Conservation (phyloP, 2,329 filamentous ascomycete genomes). For the Nannizzia gypsea region DNA sequence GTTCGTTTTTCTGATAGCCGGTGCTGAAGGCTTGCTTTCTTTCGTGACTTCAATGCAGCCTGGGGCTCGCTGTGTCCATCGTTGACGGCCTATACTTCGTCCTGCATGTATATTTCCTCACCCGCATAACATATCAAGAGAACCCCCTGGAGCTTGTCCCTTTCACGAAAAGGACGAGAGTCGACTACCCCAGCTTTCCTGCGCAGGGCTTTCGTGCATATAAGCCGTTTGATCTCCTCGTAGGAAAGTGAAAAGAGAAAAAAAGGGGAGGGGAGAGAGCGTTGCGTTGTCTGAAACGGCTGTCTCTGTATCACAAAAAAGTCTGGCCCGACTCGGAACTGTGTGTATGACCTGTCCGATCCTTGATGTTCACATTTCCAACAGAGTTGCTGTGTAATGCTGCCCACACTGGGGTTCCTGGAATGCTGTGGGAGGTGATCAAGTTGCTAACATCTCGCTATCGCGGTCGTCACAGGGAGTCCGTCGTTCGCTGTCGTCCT, state of each 20-base stretch:
- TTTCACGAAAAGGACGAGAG: background rate
- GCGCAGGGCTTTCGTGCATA: background rate
- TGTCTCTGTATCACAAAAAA: background rate
- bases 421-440: background rate
- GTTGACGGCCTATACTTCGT: slow-evolving; percentile 3
- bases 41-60: slow-evolving; percentile 12
- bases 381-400: background rate
- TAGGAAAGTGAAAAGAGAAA: background rate
- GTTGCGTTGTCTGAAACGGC: background rate
- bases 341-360: slow-evolving; percentile 4
- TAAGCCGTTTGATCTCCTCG: background rate
- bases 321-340: slow-evolving; percentile 2
- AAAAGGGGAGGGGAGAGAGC: background rate
- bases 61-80: slow-evolving; percentile 13
- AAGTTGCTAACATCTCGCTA: background rate
- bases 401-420: background rate
- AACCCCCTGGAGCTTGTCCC: background rate
- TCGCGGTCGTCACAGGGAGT: background rate
- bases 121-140: background rate
- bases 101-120: background rate
- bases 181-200: background rate
- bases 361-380: background rate
- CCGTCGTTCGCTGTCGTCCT: background rate
- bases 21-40: slow-evolving; percentile 10
- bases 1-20: slow-evolving; percentile 9